Base-by-base conservation (phyloP, 164 flowering plant genomes). In the Cinnamomum micranthum region DNA sequence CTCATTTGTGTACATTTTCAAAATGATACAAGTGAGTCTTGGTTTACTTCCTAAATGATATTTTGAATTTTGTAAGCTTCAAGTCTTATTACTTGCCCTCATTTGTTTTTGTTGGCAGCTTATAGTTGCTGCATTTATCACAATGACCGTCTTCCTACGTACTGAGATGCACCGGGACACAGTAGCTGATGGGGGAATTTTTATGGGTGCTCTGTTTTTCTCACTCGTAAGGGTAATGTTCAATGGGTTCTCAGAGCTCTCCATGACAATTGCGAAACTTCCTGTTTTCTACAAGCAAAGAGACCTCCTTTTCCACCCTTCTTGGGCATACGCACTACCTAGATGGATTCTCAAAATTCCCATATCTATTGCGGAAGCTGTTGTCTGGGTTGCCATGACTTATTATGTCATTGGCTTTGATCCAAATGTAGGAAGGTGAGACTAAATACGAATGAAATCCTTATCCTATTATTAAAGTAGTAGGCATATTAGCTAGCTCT, bases 261-360 rank as follows among this genome's bases (percentile, higher is more conserved):
- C 87, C 24, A 60, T 84, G 69, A 84, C 85, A 9, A 76, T 86
- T 11, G 27, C 27, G 20, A 86, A 78, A 68, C 89, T 89, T 73
- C 91, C 92, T 0, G 86, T 85, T 27, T 89, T 89, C 71, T 89
- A 84, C 74, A 89, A 87, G 85, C 92, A 89, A 74, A 75, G 91
- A 51, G 88, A 86, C 72, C 84, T 79, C 59, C 84, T 82, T 1
- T 86, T 89, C 65, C 84, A 73, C 58, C 91, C 91, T 75, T 50
- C 90, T 17, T 89, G 92, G 92, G 88, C 91, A 68, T 89, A 77
- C 41, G 72, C 89, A 17, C 58, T 87, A 19, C 88, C 91, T 0
- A 4, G 74, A 70, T 83, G 80, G 79, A 79, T 88, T 14, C 78
- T 84, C 14, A 76, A 68, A 74, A 78, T 83, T 22, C 88, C 89